phyloP scores from a whole-genome alignment of 2,329 filamentous ascomycete species.

The Fusarium verticillioides region DNA sequence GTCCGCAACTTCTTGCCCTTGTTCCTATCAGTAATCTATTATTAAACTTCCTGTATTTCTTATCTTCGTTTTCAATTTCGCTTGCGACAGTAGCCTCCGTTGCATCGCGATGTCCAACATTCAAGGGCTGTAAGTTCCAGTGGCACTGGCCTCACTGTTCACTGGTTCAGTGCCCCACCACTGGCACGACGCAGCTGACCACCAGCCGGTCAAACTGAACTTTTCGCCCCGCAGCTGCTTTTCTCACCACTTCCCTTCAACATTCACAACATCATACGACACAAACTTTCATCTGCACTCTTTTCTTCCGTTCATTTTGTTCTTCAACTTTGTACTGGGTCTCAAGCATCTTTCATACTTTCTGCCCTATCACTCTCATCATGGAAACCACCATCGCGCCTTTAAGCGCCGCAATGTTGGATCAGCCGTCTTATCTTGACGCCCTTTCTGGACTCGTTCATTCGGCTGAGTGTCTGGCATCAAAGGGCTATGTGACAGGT shows the following conservation, averaged over 20 bases:
- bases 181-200: not conserved
- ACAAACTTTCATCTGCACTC: accelerated
- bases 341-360: not conserved
- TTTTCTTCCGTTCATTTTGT: not conserved
- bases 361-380: no score
- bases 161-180: not conserved
- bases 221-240: not conserved
- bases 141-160: not conserved
- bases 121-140: not conserved
- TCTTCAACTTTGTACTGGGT: accelerated
- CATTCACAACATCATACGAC: not conserved
- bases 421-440: not conserved
- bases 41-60: no score
- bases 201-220: not conserved
- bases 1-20: no score
- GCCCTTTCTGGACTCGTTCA: not conserved
- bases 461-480: not conserved
- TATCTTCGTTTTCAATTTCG: not conserved
- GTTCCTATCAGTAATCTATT: no score
- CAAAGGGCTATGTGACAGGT: not conserved
- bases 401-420: not conserved
- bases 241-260: not conserved
- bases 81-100: not conserved
- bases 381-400: not conserved
- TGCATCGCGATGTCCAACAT: accelerated